Evolutionary conservation across 2,329 filamentous ascomycete species (phyloP).

Genomic region (Daldinia sp.): DNA sequence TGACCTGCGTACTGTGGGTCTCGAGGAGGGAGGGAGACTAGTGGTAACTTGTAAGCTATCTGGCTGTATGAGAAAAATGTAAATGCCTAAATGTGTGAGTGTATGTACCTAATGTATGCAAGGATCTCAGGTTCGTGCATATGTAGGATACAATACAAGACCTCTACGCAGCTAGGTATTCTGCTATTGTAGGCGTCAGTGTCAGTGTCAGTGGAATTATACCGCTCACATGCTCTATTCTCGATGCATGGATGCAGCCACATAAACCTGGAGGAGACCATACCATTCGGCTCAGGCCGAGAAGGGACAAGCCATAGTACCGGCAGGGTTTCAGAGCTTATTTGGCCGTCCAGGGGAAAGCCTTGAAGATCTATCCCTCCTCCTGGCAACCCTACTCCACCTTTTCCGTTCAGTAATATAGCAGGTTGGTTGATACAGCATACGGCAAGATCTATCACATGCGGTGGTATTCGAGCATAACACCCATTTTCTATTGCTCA

Average conservation of each 20-base stretch:
- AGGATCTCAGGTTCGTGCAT: slow-evolving; percentile 26
- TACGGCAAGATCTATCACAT: slow-evolving; percentile 35
- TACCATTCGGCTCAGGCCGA: slow-evolving; percentile 50
- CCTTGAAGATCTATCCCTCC: slow-evolving; percentile 36
- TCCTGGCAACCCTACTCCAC: slow-evolving; percentile 39
- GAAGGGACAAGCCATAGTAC: slow-evolving; percentile 46
- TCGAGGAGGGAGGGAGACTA: slow-evolving; percentile 16
- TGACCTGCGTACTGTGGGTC: slow-evolving; percentile 37
- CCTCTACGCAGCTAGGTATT: neutral
- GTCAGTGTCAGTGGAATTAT: slow-evolving; percentile 20
- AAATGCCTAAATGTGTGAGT: neutral
- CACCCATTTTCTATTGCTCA: neutral
- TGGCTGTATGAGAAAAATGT: too few species aligned
- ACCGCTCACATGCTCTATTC: slow-evolving; percentile 39
- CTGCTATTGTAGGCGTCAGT: slow-evolving; percentile 18
- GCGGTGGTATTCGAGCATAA: slow-evolving; percentile 23
- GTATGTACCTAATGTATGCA: slow-evolving; percentile 1
- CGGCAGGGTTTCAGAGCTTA: slow-evolving; percentile 50
- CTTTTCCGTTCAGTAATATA: slow-evolving; percentile 25
- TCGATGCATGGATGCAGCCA: slow-evolving; percentile 43
- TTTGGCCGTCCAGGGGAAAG: slow-evolving; percentile 43
- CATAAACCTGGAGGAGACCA: slow-evolving; percentile 34
- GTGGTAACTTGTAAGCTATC: too few species aligned
- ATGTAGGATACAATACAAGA: slow-evolving; percentile 19
- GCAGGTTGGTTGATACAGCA: slow-evolving; percentile 28